A percentile compares a stretch with the other conserved stretches of the same genome.
Evolutionary conservation across 176 grass and related monocot species (phyloP).

Genomic region (Carex myosuroides): DNA sequence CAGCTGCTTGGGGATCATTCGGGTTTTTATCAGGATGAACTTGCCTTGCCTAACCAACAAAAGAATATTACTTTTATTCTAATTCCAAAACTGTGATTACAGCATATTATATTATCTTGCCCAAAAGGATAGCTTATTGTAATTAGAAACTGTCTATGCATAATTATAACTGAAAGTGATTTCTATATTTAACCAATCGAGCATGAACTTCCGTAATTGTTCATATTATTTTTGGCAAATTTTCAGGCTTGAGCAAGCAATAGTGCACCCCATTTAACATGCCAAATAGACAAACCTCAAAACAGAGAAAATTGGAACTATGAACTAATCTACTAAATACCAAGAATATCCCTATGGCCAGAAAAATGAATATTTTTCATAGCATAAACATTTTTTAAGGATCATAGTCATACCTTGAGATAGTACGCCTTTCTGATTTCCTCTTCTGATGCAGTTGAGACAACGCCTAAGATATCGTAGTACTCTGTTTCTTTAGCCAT

Average conservation of each 20-base stretch:
- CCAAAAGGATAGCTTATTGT: background rate
- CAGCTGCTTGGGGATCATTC: slow-evolving; percentile 65
- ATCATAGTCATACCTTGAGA: slow-evolving; percentile 41
- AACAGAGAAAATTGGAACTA: background rate
- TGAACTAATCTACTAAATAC: background rate
- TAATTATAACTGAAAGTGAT: background rate
- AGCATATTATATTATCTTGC: background rate
- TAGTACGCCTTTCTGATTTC: slow-evolving; percentile 99
- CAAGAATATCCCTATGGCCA: background rate
- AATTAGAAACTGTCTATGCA: background rate
- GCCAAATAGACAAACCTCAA: background rate
- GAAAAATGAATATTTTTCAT: background rate
- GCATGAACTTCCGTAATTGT: background rate
- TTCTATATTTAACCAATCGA: background rate
- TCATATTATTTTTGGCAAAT: background rate
- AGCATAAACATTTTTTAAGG: background rate
- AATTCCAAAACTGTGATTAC: too few species aligned
- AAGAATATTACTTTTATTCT: background rate
- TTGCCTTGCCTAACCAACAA: slow-evolving; percentile 39
- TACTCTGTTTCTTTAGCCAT: slow-evolving; percentile 98
- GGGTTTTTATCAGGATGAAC: slow-evolving; percentile 87
- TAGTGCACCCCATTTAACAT: background rate
- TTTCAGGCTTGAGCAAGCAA: background rate
- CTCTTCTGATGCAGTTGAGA: slow-evolving; percentile 61
- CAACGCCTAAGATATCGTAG: slow-evolving; percentile 81